Evolutionary conservation across 2,329 filamentous ascomycete species (phyloP), one percentile per base, ranked within the genome.

Genomic region (Corinectria fuckeliana): DNA sequence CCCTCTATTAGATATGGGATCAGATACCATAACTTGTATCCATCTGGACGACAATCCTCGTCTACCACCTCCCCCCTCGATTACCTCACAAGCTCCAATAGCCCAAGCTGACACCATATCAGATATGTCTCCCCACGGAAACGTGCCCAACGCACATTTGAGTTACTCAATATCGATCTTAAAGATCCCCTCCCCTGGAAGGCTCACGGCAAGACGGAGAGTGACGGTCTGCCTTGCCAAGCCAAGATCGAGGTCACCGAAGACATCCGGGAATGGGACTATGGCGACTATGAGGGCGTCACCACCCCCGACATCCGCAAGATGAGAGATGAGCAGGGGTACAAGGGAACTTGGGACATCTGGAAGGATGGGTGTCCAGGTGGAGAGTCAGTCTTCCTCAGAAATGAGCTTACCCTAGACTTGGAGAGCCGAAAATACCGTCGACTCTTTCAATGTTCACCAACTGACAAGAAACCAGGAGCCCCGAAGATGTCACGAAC

Each of bases 331-430:
- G 79, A 83, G 69, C 79, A 86, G 58, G 91, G 90, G 7, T 78
- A 84, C 18, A 65, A 79, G 38, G 81, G 79, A 4, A 74, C 77
- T 21, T 96, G 92, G 92, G 90, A 95, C 77, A 96, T 96, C 64
- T 96, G 92, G 92, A 81, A 80, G n/a, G 92, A 96, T 72, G 92
- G 92, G 0, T 96, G 92, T 76, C 90, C 89, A 1, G 91, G 88
- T 3, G 93, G 93, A 74, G 92, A 96, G 89, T 91, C 77, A 75
- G 87, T 82, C n/a, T 30, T 32, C 34, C 6, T 8, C 7, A 9
- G 4, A 21, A 10, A 25, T 20, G 20, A n/a, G 30, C n/a, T 20
- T 61, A 64, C 55, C 60, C 61, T 59, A 32, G 18, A 61, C 25
- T 4, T n/a, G n/a, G n/a, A n/a, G n/a, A n/a, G n/a, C n/a, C n/a